Evolutionary conservation across 129 eudicot genomes (phyloP), one percentile per base, ranked within the genome.

Genomic region (Lonicera japonica): DNA sequence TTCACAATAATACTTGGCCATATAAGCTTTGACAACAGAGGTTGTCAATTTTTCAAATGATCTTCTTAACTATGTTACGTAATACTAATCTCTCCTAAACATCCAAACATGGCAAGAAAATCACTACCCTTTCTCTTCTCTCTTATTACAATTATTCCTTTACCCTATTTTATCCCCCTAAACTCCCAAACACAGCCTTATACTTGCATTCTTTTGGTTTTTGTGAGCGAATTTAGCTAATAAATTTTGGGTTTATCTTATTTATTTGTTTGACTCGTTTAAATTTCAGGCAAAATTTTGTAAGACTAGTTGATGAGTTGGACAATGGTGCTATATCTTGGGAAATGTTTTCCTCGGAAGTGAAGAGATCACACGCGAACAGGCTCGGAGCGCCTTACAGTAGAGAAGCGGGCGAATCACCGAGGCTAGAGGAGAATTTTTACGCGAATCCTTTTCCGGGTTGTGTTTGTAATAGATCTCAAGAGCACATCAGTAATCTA

Each of bases 361-460:
- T 88, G 13, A 87, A 80, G 77, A 64, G 10, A 0, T 64, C 76
- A 38, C 99, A 92, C 54, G 24, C 75, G 7, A 63, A 80, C 41
- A 71, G 96, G 64, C 66, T 80, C 20, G 99, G 99, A 16, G 91
- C 75, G 22, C 99, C 99, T 0, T 64, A 51, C 24, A 36, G 19
- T 9, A 80, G 99, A 64, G 40, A 65, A 62, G 59, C 50, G 0
- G 87, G 99, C 5, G 82, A 80, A 41, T 54, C 71, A 16, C 96
- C 99, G 3, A 68, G 82, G 24, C 57, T 76, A 51, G 96, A 94
- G 69, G 99, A 94, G 71, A 76, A 83, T 58, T 94, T 94, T 41
- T 94, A 94, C 24, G 94, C 99, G 0, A 94, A 94, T 68, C 99
- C 99, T 12, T 80, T 68, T 41, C 99, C 99, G 0, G 99, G 95